Base-by-base conservation (phyloP, 805 yeast species). In the Maudiozyma saulgeensis region DNA sequence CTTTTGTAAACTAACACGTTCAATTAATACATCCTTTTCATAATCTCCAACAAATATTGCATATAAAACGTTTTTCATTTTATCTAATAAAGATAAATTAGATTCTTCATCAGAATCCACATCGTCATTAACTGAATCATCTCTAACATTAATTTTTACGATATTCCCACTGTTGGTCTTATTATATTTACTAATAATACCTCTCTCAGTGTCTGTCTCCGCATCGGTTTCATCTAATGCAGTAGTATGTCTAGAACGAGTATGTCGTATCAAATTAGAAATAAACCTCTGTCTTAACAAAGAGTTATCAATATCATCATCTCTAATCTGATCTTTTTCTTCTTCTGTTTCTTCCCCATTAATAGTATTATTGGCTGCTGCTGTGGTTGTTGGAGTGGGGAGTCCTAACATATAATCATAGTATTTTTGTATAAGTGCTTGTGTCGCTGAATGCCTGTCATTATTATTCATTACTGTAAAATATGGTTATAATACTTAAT, bases 1-100 rank as follows among this genome's bases (percentile, higher is more conserved):
- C 52, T 71, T 76, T 15, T 72, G 69, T 6, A 66, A 50, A 21
- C 71, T 54, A 5, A 52, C 19, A 41, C 63, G 65, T 39, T 68
- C 68, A 15, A 74, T 66, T 43, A 63, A 62, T 25, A 71, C 70
- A 26, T 61, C 61, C n/a, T 58, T 65, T 44, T 70, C 72, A 46
- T 59, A 55, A 35, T 53, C 53, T 16, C 54, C 54, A 2, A 51
- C 31, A 23, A 51, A 56, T 16, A 57, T 41, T 19, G 52, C 49
- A 44, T 56, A 57, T 8, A 49, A 46, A 12, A 54, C 42, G 2
- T 53, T 37, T 40, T 53, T 57, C 26, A 55, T 43, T 35, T 50
- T 49, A 8, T 49, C 44, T 31, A 40, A 40, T 8, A 51, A n/a
- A 6, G 41, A 32, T 4, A 49, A 18, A 2, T 28, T 28, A 28